These are phyloP conservation scores for Trichosporon sp. DNA, from an alignment of 1,284 basidiomycete species.

Conservation along the genomic window DNA sequence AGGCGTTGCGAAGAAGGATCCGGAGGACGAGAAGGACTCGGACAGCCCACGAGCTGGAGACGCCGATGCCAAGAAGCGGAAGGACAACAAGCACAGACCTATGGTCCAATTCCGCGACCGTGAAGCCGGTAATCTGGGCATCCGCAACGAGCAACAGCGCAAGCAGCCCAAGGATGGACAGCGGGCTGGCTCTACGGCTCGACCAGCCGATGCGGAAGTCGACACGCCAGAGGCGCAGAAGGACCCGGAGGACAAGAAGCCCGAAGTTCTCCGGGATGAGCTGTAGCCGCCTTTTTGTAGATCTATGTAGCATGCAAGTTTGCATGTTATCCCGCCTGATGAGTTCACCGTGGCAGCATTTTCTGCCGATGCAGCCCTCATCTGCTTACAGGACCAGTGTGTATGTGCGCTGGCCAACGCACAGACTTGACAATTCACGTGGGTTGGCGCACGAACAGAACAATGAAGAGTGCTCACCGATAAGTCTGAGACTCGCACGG, in stretches of 20 bases:
- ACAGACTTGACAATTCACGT: no score
- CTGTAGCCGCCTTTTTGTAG: constrained; percentile 4
- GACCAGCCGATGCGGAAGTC: not conserved
- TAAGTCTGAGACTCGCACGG: no score
- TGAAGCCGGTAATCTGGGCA: not conserved
- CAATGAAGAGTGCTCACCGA: no score
- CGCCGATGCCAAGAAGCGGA: not conserved
- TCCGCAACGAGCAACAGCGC: not conserved
- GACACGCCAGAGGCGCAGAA: not conserved
- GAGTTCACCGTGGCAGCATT: no score
- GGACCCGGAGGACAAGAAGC: not conserved
- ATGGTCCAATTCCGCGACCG: not conserved
- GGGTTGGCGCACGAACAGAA: no score
- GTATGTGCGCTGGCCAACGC: no score
- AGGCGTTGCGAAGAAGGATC: not conserved
- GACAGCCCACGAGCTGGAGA: not conserved
- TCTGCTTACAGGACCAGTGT: no score
- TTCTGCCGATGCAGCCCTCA: no score
- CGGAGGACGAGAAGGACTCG: not conserved
- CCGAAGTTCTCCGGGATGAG: not conserved
- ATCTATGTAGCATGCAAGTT: not conserved
- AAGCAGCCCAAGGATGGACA: not conserved
- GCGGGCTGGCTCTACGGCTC: not conserved
- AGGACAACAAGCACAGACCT: not conserved
- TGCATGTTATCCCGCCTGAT: no score